These are phyloP conservation scores for Tetrahymena borealis DNA, from an alignment of 73 alveolate species.

Conservation along the genomic window DNA sequence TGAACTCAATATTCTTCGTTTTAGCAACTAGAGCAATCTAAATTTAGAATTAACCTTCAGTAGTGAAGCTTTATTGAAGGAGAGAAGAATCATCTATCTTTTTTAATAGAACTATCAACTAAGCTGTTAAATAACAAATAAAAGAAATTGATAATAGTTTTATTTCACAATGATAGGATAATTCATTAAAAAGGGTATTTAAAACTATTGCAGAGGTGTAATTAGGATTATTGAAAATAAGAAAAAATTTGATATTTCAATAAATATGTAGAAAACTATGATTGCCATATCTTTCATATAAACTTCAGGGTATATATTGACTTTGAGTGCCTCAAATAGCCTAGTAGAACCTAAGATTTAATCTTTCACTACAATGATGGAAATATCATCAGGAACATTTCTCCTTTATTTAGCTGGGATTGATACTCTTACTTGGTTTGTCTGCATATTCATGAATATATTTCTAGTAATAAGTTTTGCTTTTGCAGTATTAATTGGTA, in stretches of 20 bases:
- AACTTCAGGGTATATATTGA: not conserved
- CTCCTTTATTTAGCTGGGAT: not conserved
- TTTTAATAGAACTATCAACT: too few relatives aligned
- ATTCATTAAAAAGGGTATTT: not conserved
- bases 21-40: too few relatives aligned
- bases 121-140: too few relatives aligned
- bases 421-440: not conserved
- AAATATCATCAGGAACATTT: not conserved
- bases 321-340: not conserved
- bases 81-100: too few relatives aligned
- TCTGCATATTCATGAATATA: not conserved
- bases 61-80: too few relatives aligned
- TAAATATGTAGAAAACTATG: not conserved
- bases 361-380: not conserved
- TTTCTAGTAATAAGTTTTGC: not conserved
- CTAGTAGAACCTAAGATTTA: not conserved
- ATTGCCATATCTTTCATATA: not conserved
- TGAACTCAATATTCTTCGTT: too few relatives aligned
- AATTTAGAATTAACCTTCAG: too few relatives aligned
- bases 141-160: too few relatives aligned
- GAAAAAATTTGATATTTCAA: not conserved
- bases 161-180: too few relatives aligned
- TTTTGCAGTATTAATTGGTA: not conserved
- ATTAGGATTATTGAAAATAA: not conserved
- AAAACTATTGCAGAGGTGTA: not conserved